Conservation (phyloP, 1,284 basidiomycete species). For the Thelephora terrestris region DNA sequence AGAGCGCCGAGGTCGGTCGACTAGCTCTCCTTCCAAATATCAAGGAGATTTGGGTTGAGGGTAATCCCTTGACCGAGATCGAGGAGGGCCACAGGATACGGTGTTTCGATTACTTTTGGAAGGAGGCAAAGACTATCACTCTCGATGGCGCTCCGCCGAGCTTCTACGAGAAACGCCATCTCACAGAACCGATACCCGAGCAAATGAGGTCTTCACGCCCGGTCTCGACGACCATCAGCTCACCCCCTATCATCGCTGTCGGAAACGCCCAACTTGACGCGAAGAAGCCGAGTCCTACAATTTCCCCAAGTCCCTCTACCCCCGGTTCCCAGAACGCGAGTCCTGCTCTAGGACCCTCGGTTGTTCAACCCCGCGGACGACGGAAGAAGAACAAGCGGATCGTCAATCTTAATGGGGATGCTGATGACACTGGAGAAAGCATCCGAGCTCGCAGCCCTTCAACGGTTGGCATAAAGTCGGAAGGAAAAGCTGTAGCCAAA, state of each 20-base stretch:
- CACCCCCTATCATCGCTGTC: slow-evolving; percentile 53
- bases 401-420: slow-evolving; percentile 49
- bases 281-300: slow-evolving; percentile 24
- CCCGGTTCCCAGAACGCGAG: slow-evolving; percentile 34
- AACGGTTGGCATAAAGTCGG: neutral
- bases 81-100: slow-evolving; percentile 68
- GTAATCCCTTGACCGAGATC: slow-evolving; percentile 67
- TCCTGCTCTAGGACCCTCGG: slow-evolving; percentile 30
- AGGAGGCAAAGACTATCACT: slow-evolving; percentile 62
- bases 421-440: slow-evolving; percentile 22
- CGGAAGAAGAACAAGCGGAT: slow-evolving; percentile 59
- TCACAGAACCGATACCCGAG: slow-evolving; percentile 36
- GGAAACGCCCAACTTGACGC: slow-evolving; percentile 18
- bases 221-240: slow-evolving; percentile 34
- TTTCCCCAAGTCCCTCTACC: slow-evolving; percentile 27
- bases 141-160: slow-evolving; percentile 70
- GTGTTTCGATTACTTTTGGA: slow-evolving; percentile 77
- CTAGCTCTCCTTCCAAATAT: slow-evolving; percentile 75
- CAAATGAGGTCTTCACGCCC: slow-evolving; percentile 44
- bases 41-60: slow-evolving; percentile 67
- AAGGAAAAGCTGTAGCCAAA: neutral
- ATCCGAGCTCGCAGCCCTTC: neutral
- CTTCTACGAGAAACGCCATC: slow-evolving; percentile 67
- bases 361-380: slow-evolving; percentile 29
- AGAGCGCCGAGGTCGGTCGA: slow-evolving; percentile 79